phyloP scores from a whole-genome alignment of 768 basidiomycete genomes.

The Naematelia encephala region DNA sequence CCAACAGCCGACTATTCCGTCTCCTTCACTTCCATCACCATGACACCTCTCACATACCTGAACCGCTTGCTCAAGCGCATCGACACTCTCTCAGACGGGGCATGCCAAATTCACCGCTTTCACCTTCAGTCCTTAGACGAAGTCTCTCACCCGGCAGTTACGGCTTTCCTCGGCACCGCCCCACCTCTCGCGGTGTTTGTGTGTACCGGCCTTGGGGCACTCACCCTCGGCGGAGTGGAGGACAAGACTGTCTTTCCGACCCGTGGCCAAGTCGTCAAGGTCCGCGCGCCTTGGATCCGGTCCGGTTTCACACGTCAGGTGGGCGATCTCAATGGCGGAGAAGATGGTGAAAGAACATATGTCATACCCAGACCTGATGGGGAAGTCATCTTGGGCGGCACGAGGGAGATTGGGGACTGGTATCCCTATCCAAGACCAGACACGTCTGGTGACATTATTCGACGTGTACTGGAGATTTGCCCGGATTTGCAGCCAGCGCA shows the following conservation, averaged over 20 bases:
- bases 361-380: constrained; percentile 49
- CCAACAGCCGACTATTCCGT: constrained; percentile 32
- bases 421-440: constrained; percentile 35
- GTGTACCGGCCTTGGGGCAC: constrained; percentile 48
- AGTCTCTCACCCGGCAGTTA: constrained; percentile 14
- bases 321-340: constrained; percentile 36
- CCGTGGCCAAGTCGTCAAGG: constrained; percentile 46
- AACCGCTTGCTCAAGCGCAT: constrained; percentile 34
- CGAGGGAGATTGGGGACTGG: constrained; percentile 49
- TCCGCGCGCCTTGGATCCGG: constrained; percentile 45
- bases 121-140: constrained; percentile 32
- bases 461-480: constrained; percentile 45
- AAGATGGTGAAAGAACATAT: constrained; percentile 49
- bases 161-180: constrained; percentile 21
- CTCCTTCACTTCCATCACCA: constrained; percentile 50
- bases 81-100: not conserved
- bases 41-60: constrained; percentile 47
- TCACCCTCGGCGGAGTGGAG: constrained; percentile 36
- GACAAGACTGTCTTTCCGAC: constrained; percentile 38
- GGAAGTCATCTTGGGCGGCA: constrained; percentile 51
- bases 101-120: constrained; percentile 21
- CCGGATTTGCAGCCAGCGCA: constrained; percentile 21
- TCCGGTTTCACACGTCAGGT: constrained; percentile 47
- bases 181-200: constrained; percentile 33
- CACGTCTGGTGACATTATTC: constrained; percentile 36